Base-by-base conservation (phyloP, 192 early-diverging fungal genomes). In the Coemansia furcata region DNA sequence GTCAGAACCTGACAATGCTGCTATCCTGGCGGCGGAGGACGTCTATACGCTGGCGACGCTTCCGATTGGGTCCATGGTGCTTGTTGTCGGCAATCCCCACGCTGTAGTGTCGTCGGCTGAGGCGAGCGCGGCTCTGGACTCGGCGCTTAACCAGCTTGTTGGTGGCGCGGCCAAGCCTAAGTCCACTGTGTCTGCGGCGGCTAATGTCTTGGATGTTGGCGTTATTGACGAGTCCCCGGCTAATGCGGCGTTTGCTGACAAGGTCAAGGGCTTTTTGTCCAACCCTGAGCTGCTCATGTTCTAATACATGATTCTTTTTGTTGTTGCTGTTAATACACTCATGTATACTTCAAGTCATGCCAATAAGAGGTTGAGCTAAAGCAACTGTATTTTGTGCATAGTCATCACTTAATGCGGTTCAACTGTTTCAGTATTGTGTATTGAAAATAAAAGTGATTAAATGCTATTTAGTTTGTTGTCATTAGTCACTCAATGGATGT, bases 1-100 rank as follows among this genome's bases (percentile, higher is more conserved):
- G 14, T 15, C 62, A 17, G 60, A 47, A 0, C 10, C 39, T 2
- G 23, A 30, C 4, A 36, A 15, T 19, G 68, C 73, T 0, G 73
- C 68, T 26, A 63, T 78, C 3, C 60, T 74, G 47, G 70, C 73
- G 2, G 21, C 70, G 0, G 73, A 78, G 57, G 69, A 47, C 74
- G 82, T 65, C 83, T 92, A 70, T 73, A 88, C 66, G 21, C 71
- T 60, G 1, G 55, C 17, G 83, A 85, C 67, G 83, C 87, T 78
- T 26, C 70, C 72, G 47, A 76, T 80, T 9, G 85, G 84, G n/a
- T 71, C 88, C 2, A 65, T 80, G 1, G 89, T 91, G 32, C 74
- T 93, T 39, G 86, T 89, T 59, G 87, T 91, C 38, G 90, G 91
- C 72, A 46, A 59, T 30, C 76, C 75, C 4, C 59, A 67, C 15